Conservation (phyloP, 495 filamentous ascomycete genomes). For the Hyaloscypha hepaticicola region DNA sequence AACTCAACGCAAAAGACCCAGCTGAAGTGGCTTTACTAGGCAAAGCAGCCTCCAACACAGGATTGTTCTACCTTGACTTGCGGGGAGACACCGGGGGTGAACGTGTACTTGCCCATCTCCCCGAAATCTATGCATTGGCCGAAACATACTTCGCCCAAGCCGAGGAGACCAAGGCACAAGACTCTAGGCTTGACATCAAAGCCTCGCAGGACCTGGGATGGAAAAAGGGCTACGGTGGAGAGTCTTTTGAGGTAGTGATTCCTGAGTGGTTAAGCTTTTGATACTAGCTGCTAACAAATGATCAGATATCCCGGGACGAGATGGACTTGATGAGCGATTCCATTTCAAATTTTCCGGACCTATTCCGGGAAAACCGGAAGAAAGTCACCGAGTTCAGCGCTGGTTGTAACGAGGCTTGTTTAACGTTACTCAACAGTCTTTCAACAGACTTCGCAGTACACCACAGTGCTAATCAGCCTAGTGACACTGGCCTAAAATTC, state of each 20-base stretch:
- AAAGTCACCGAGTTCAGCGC: constrained; percentile 15
- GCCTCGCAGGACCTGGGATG: constrained; percentile 23
- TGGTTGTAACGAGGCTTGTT: constrained; percentile 39
- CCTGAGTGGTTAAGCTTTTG: background rate
- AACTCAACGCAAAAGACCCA: constrained; percentile 12
- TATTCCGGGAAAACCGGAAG: constrained; percentile 12
- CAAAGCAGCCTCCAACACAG: constrained; percentile 15
- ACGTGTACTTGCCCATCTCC: constrained; percentile 17
- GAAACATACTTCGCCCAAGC: constrained; percentile 19
- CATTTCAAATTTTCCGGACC: constrained; percentile 11
- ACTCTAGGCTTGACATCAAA: constrained; percentile 19
- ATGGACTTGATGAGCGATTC: constrained; percentile 9
- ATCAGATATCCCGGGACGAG: constrained; percentile 21
- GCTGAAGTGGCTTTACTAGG: constrained; percentile 12
- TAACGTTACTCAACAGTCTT: constrained; percentile 52
- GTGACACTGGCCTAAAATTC: constrained; percentile 29
- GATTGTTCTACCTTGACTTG: constrained; percentile 23
- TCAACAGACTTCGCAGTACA: constrained; percentile 43
- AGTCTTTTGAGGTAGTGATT: constrained; percentile 20
- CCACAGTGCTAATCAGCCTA: constrained; percentile 31
- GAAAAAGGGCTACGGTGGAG: constrained; percentile 15
- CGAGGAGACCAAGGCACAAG: constrained; percentile 17
- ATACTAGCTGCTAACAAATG: constrained; percentile 5
- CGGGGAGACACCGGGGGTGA: constrained; percentile 17
- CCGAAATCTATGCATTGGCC: constrained; percentile 10